Evolutionary conservation across 306 rosid genomes (phyloP), one percentile per base, ranked within the genome.

Genomic region (Corylus americana): DNA sequence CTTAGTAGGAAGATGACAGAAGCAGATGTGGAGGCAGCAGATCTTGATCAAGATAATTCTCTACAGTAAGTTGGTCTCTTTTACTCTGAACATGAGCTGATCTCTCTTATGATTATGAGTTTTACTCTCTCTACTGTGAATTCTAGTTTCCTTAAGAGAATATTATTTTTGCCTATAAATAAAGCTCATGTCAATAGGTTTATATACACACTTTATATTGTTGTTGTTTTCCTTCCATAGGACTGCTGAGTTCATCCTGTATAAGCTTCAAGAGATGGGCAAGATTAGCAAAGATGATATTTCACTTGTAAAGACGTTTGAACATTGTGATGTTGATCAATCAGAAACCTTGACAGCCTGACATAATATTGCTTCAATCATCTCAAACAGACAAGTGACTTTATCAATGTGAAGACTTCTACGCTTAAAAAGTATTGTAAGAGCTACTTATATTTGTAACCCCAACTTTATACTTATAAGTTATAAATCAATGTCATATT

Each of bases 21-120:
- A 50, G 22, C 51, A 1, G 99, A 95, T 79, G 84, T 95, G 84
- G 97, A 93, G 87, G 91, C 87, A 29, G 99, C 99, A 9, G 99
- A 95, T 93, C 63, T 93, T 49, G 96, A 93, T 78, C 74, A 74
- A 8, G 93, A 95, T 29, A 89, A 93, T 4, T 76, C 12, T 58
- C 94, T 93, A 39, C 92, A 90, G 99, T 93, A 78, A 83, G 99
- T 91, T 50, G 8, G 44, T 9, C 37, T 69, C 80, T 48, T 42
- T 35, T 14, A 1, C 39, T 59, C 5, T 13, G 8, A 59, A 53
- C n/a, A 53, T 20, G 11, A 58, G 64, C 66, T 59, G 45, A 5
- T 1, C 4, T 8, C 7, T 1, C 45, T 42, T 42, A 5, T 42
- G 44, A 39, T 39, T 39, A 39, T 39, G 44, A 39, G 44, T 39